Evolutionary conservation across 345 rosid genomes (phyloP).

Genomic region (Syzygium grande): DNA sequence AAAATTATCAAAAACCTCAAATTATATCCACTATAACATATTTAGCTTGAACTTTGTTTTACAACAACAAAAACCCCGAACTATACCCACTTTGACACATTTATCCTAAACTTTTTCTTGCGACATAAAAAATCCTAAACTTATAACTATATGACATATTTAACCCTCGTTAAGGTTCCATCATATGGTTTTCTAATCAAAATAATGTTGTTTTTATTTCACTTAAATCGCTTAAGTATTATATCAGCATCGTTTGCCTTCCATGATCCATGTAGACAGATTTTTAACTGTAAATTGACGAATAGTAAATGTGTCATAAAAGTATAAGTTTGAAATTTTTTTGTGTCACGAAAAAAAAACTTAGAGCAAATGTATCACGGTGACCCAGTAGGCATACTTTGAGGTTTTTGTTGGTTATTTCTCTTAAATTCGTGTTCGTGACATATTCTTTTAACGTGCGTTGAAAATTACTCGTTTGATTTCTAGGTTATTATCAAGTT

Average conservation of each 20-base stretch:
- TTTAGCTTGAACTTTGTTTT: neutral
- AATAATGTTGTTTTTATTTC: no score
- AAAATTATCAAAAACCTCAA: fast-evolving
- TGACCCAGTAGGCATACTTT: neutral
- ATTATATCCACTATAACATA: fast-evolving
- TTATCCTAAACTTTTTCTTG: no score
- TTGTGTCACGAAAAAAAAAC: fast-evolving
- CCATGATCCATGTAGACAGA: no score
- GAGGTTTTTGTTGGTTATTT: neutral
- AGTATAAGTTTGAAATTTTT: neutral
- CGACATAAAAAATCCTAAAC: no score
- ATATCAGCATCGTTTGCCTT: no score
- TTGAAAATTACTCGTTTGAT: neutral
- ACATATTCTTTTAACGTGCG: neutral
- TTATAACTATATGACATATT: no score
- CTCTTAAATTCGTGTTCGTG: neutral
- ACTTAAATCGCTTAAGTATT: no score
- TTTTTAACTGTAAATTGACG: no score
- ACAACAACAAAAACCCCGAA: fast-evolving
- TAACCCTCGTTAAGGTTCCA: no score
- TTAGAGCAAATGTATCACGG: neutral
- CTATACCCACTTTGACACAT: fast-evolving
- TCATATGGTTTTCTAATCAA: no score
- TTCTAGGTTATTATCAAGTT: neutral
- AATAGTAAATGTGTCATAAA: neutral